A percentile compares a stretch with the other conserved stretches of the same genome.
Evolutionary conservation across 495 filamentous ascomycete species (phyloP).

Genomic region (Gamarada debralockiae): DNA sequence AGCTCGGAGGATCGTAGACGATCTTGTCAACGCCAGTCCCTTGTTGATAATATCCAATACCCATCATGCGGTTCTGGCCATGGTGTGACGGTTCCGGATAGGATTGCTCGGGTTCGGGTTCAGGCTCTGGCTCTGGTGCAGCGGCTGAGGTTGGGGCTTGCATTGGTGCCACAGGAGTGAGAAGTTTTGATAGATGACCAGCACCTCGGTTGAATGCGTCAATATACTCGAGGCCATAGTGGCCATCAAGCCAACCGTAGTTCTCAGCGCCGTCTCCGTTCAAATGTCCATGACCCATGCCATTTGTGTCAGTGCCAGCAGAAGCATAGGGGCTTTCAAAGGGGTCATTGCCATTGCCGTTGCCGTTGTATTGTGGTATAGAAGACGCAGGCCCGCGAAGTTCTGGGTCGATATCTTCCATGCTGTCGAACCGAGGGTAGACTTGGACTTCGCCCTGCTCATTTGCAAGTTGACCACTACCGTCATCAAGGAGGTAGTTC

Average conservation of each 20-base stretch:
- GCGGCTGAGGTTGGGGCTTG: background rate
- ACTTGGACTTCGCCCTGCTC: background rate
- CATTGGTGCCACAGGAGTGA: conserved; percentile 7
- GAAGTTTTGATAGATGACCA: conserved; percentile 12
- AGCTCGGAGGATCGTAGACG: conserved; percentile 16
- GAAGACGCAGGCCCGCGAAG: conserved; percentile 10
- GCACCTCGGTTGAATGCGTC: conserved; percentile 5
- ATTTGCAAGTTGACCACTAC: background rate
- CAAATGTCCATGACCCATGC: background rate
- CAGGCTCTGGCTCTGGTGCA: background rate
- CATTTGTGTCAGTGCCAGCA: background rate
- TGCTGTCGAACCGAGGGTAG: background rate
- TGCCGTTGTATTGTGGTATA: background rate
- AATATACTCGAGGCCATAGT: conserved; percentile 18
- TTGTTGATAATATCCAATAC: conserved; percentile 51
- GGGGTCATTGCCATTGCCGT: conserved; percentile 1
- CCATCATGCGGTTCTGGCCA: conserved; percentile 43
- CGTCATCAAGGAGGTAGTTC: conserved; percentile 10
- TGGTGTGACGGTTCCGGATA: conserved; percentile 45
- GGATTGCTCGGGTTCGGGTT: too few species aligned
- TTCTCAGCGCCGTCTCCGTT: conserved; percentile 1
- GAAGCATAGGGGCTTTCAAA: conserved; percentile 1
- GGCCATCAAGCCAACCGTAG: conserved; percentile 8
- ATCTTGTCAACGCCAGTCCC: conserved; percentile 33
- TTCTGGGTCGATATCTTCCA: conserved; percentile 22